Evolutionary conservation across 805 yeast species (phyloP).

Genomic region (Barnettozyma vustinii): DNA sequence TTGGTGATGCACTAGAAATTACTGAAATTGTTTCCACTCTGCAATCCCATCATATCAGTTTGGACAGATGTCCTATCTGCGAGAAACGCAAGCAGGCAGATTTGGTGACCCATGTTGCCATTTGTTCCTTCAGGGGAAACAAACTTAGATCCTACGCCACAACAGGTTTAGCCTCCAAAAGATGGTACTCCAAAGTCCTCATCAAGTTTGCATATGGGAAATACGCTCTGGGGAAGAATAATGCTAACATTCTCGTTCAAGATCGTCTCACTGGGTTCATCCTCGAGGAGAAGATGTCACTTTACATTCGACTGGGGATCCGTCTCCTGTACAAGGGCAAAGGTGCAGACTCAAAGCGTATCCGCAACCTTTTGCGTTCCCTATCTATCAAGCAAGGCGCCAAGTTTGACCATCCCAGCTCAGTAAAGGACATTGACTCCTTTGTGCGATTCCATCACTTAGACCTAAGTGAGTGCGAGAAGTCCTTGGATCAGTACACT

Average conservation of each 20-base stretch:
- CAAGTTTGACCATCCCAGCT: conserved; percentile 70
- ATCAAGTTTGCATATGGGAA: conserved; percentile 87
- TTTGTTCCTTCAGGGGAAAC: conserved; percentile 79
- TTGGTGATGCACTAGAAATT: conserved; percentile 40
- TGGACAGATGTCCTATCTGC: conserved; percentile 77
- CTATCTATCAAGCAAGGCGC: conserved; percentile 77
- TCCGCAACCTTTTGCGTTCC: conserved; percentile 55
- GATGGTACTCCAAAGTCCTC: conserved; percentile 82
- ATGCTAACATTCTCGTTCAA: conserved; percentile 92
- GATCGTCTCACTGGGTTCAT: conserved; percentile 85
- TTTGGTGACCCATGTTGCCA: conserved; percentile 79
- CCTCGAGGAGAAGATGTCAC: conserved; percentile 89
- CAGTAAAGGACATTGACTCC: conserved; percentile 62
- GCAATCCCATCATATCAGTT: conserved; percentile 27
- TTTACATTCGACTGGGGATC: conserved; percentile 84
- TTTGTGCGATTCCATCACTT: conserved; percentile 81
- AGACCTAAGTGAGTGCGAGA: conserved; percentile 60
- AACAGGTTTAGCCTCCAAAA: conserved; percentile 72
- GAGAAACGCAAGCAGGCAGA: conserved; percentile 61
- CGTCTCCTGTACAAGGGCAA: conserved; percentile 75
- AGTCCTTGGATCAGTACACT: conserved; percentile 42
- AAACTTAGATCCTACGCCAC: conserved; percentile 69
- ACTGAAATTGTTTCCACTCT: conserved; percentile 53
- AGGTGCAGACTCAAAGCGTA: conserved; percentile 51
- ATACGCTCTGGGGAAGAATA: conserved; percentile 78